phyloP scores from a whole-genome alignment of 1,139 yeast genomes.

The Kodamaea arcana region DNA sequence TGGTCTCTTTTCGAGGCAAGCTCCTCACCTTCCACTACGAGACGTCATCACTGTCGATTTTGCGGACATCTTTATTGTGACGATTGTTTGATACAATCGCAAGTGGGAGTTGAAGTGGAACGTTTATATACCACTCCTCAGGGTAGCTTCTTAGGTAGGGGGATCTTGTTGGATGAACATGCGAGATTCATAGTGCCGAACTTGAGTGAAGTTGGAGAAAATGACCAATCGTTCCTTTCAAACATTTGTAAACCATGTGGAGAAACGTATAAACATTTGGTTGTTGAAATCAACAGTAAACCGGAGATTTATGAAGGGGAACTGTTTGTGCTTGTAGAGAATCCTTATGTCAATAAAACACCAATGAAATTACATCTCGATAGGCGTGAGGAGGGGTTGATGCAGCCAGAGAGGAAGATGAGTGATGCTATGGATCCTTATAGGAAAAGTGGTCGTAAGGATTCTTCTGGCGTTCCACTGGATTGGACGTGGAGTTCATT shows the following conservation, averaged over 20 bases:
- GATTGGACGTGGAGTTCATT: slow-evolving; percentile 51
- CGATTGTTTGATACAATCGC: slow-evolving; percentile 25
- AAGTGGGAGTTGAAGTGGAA: slow-evolving; percentile 7
- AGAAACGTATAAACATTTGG: slow-evolving; percentile 25
- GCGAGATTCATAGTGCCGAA: slow-evolving; percentile 39
- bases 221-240: slow-evolving; percentile 18
- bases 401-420: slow-evolving; percentile 2
- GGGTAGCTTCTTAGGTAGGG: slow-evolving; percentile 15
- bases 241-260: slow-evolving; percentile 41
- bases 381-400: background rate
- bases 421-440: slow-evolving; percentile 7
- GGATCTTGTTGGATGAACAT: slow-evolving; percentile 28
- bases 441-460: slow-evolving; percentile 4
- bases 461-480: slow-evolving; percentile 22
- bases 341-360: slow-evolving; percentile 26
- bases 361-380: slow-evolving; percentile 1
- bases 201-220: background rate
- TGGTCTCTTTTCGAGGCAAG: slow-evolving; percentile 10
- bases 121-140: slow-evolving; percentile 11
- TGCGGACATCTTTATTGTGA: slow-evolving; percentile 40
- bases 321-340: slow-evolving; percentile 36
- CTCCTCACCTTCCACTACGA: background rate
- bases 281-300: slow-evolving; percentile 24
- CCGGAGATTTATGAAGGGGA: slow-evolving; percentile 8
- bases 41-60: slow-evolving; percentile 40